These are phyloP conservation scores for Chloris gayana DNA, from an alignment of 176 grass and related monocot genomes.

Conservation along the genomic window DNA sequence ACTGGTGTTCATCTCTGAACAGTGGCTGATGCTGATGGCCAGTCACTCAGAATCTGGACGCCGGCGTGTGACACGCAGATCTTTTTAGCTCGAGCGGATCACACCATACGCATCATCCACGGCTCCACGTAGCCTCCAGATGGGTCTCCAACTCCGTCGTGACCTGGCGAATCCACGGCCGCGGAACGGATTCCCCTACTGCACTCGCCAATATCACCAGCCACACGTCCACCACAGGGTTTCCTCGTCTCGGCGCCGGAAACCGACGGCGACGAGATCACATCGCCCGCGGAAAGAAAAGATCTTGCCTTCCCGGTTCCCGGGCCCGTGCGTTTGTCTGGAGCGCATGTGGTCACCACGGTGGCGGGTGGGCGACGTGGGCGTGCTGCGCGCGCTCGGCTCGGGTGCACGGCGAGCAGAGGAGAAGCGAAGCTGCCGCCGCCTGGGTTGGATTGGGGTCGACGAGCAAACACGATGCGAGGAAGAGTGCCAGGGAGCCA, in stretches of 20 bases:
- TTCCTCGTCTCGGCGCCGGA: background rate
- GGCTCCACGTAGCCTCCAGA: constrained; percentile 36
- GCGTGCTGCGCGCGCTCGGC: background rate
- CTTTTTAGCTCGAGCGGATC: background rate
- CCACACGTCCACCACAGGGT: background rate
- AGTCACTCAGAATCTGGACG: constrained; percentile 4
- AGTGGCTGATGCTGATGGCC: background rate
- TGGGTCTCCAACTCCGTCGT: background rate
- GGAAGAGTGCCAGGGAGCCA: background rate
- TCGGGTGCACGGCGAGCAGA: background rate
- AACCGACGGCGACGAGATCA: constrained; percentile 16
- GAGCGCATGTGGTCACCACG: background rate
- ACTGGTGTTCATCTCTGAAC: background rate
- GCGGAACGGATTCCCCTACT: background rate
- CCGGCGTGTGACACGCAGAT: background rate
- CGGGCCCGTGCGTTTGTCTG: background rate
- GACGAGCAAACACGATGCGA: background rate
- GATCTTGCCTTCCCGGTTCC: background rate
- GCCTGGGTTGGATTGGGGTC: background rate
- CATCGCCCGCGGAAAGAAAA: background rate
- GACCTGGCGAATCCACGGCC: constrained; percentile 40
- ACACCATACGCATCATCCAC: constrained; percentile 1
- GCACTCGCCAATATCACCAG: constrained; percentile 27
- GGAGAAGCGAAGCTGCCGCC: background rate
- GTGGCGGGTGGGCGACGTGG: constrained; percentile 20